Conservation (phyloP, 2,329 filamentous ascomycete species). For the Teratosphaeria viscida region DNA sequence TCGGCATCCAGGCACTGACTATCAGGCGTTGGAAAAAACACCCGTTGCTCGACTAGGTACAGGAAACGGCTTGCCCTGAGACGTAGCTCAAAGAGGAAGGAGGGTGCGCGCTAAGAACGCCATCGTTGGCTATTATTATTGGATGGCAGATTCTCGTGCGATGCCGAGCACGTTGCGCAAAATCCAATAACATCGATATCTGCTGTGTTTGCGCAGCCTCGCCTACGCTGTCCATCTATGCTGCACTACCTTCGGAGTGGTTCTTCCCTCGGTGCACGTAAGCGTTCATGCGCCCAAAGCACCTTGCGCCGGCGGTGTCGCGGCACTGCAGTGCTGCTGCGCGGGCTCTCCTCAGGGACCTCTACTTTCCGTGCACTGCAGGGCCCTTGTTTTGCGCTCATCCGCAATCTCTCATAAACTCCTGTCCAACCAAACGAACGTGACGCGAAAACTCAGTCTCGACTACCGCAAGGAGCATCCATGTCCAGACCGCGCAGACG, state of each 20-base stretch:
- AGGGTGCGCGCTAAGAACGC: not conserved
- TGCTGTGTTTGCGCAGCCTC: not conserved
- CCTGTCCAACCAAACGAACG: not conserved
- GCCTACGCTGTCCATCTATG: not conserved
- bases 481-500: not conserved
- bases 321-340: not conserved
- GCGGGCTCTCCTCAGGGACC: not conserved
- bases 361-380: not conserved
- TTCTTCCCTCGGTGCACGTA: not conserved
- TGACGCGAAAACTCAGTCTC: not conserved
- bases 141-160: not conserved
- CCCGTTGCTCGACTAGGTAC: not conserved
- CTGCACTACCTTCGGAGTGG: not conserved
- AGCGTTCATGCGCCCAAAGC: not conserved
- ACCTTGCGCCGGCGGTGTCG: not conserved
- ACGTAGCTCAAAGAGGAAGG: not conserved
- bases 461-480: not conserved
- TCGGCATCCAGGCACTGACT: not conserved
- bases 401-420: not conserved
- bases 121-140: not conserved
- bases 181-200: not conserved
- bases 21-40: not conserved
- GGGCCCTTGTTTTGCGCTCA: not conserved
- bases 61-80: not conserved
- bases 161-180: not conserved